Conservation (phyloP, 1,139 yeast species). For the Yamadazyma blattariae region DNA sequence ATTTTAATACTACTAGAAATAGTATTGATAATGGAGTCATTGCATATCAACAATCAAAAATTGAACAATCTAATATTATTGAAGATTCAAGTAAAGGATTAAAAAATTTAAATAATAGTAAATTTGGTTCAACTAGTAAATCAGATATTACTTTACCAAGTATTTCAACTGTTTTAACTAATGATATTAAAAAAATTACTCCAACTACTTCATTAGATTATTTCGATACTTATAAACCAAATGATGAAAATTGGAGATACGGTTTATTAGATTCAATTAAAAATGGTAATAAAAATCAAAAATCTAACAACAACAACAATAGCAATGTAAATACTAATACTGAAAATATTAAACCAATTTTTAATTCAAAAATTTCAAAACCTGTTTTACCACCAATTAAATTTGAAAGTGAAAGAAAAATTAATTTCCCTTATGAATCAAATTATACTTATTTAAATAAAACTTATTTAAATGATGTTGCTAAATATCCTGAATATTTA, state of each 20-base stretch:
- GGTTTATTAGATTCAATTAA: constrained; percentile 40
- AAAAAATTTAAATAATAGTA: not conserved
- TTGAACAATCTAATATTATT: not conserved
- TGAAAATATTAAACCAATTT: constrained; percentile 27
- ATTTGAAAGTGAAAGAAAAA: constrained; percentile 35
- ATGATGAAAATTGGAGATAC: constrained; percentile 47
- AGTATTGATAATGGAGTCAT: constrained; percentile 2
- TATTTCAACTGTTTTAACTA: constrained; percentile 36
- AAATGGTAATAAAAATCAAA: constrained; percentile 10
- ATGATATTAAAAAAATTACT: constrained; percentile 28
- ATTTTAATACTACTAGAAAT: no score
- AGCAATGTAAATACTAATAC: not conserved
- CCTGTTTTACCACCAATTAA: constrained; percentile 22
- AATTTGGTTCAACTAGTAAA: constrained; percentile 5
- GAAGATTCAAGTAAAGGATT: constrained; percentile 3
- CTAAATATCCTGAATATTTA: constrained; percentile 46
- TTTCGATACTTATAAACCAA: constrained; percentile 48
- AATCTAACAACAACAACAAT: not conserved
- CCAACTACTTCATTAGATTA: constrained; percentile 48
- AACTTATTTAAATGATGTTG: constrained; percentile 45
- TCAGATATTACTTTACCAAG: constrained; percentile 32
- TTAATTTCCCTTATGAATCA: constrained; percentile 54
- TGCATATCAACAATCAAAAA: not conserved
- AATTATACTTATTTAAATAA: constrained; percentile 51
- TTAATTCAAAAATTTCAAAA: constrained; percentile 39